Evolutionary conservation across 176 grass and related monocot genomes (phyloP), one percentile per base, ranked within the genome.

Genomic region (Bolboschoenus planiculmis): DNA sequence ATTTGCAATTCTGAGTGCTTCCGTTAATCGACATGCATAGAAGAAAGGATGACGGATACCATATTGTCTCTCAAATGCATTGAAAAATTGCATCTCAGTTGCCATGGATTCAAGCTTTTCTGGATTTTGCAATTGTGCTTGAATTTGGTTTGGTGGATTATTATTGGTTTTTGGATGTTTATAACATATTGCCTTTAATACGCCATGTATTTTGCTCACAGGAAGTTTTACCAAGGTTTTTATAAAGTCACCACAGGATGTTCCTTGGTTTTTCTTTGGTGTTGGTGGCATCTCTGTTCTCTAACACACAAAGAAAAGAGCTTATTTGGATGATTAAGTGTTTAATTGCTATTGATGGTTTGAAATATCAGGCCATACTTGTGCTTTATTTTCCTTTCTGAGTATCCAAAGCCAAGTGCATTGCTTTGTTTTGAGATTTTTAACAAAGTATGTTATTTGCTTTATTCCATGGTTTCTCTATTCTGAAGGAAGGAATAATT

Each of bases 31-130:
- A 81, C 92, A 94, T 0, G 78, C 87, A 26, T 94, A 91, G 92
- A 94, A 94, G 89, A 91, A 94, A 1, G 92, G 92, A 83, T 94
- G 92, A 72, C 15, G 33, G 8, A 1, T 20, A 11, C 92, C 87
- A 85, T 89, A 94, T 61, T 64, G 87, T 81, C 84, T 87, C 85
- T 94, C 92, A 4, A 94, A 84, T 15, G 36, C 30, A 42, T 34
- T 58, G 84, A 94, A 89, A 85, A 94, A 94, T 47, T 85, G 56
- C 35, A 91, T 79, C 82, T 91, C 92, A 78, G 85, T 90, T 5
- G 89, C 82, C 24, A 89, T 81, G 0, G 80, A 18, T 29, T 66
- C 56, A 16, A 74, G 85, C 34, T 15, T 40, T 10, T 50, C 68
- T 0, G 54, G 35, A 55, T 21, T 85, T 66, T 59, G 84, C 13